Base-by-base conservation (phyloP, 306 rosid species). In the Castanea crenata region DNA sequence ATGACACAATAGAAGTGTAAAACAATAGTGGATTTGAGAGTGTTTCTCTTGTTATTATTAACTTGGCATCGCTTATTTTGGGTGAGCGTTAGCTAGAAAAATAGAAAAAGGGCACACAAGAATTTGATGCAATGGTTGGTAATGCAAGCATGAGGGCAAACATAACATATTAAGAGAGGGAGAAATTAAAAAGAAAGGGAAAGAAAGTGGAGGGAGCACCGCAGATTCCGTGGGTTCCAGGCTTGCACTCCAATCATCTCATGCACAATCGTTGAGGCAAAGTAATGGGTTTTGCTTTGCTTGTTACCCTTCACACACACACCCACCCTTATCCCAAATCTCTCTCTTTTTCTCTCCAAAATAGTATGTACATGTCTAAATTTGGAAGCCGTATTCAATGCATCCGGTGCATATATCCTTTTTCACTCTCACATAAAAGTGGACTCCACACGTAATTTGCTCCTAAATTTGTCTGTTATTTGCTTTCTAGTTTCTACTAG, bases 201-300 rank as follows among this genome's bases (percentile, higher is more conserved):
- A 57, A 23, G 31, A 63, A 54, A 83, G 76, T 75, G 52, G 52
- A 84, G 38, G 91, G 84, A 80, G 87, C 93, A 85, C 90, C 94
- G 96, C 88, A 86, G 89, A 89, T 86, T 91, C 96, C 94, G 94
- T 86, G 92, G 88, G 88, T 85, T 91, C 88, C 93, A 93, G 96
- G 74, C 97, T 91, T 88, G 94, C 98, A 88, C 89, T 91, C 90
- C 94, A 88, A 91, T 87, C 94, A 90, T 90, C 89, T 71, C 80
- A 71, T 82, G 77, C 90, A 86, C 86, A 90, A 88, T 86, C 94
- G 83, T 90, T 84, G 85, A 84, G 77, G 77, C 94, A 85, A 92
- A 92, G 91, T 90, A 82, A 90, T 83, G 78, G 74, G n/a, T 65
- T 76, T 69, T 12, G 54, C 54, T 89, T 83, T 79, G 75, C 81